Base-by-base conservation (phyloP, 805 yeast species). In the Metschnikowia arizonensis region DNA sequence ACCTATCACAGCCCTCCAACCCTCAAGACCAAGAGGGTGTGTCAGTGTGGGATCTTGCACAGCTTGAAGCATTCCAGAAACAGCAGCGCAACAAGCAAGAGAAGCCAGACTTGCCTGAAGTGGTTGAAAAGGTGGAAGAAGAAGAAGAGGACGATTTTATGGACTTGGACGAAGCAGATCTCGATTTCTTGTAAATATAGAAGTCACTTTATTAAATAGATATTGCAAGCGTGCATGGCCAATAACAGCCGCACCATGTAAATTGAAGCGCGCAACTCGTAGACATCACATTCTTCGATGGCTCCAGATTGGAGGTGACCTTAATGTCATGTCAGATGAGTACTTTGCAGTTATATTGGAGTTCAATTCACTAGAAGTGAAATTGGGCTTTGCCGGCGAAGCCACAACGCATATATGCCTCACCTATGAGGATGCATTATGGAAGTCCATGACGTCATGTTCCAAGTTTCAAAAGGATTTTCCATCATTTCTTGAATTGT, bases 11-110 rank as follows among this genome's bases (percentile, higher is more conserved):
- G 64, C 98, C 98, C 0, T 73, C 87, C 0, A 81, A 89, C 60
- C 85, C 87, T 1, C 82, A 84, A 50, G 97, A 91, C 60, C 95
- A 86, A 62, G 96, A 89, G 57, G 97, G 97, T 43, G 84, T 90
- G 3, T 85, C 96, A 7, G 96, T 93, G 12, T 91, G 98, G 99
- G 84, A 83, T 47, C 50, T 81, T 23, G 84, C 81, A 38, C 90
- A 87, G 57, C 65, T 88, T 42, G 65, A 76, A 44, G 65, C 62
- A 18, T 77, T 71, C 58, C 96, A 88, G 61, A 61, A 66, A 36
- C 77, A 74, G 41, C 83, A 80, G 26, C 58, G 62, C 49, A 50
- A 45, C 36, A 59, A 62, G 56, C 36, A 57, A 24, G 57, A 54
- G n/a, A 42, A 41, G 6, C 56, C 44, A 19, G 47, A 24, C n/a